A percentile compares a stretch with the other conserved stretches of the same genome.
Conservation (phyloP, 371 early-diverging fungal species). For the Lichtheimia corymbifera region DNA sequence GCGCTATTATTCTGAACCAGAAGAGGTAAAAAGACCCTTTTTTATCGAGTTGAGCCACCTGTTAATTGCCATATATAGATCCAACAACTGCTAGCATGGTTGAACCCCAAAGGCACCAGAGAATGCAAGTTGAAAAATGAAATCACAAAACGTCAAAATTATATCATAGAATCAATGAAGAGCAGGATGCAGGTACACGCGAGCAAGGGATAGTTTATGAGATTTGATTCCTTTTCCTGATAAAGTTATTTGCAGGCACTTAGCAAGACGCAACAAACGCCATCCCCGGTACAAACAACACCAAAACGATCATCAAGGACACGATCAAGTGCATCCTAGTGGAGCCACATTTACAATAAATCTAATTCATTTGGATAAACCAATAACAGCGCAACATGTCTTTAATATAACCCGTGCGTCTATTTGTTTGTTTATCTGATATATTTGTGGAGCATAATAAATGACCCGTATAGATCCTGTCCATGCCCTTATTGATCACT, state of each 20-base stretch:
- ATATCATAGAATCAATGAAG: conserved; percentile 43
- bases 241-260: not conserved
- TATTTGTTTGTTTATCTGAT: too few relatives aligned
- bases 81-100: conserved; percentile 42
- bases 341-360: not conserved
- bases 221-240: not conserved
- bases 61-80: conserved; percentile 22
- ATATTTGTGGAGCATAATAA: too few relatives aligned
- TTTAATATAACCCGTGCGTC: too few relatives aligned
- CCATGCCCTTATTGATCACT: too few relatives aligned
- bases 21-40: conserved; percentile 28
- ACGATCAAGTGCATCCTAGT: not conserved
- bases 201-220: not conserved
- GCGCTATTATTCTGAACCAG: conserved; percentile 51
- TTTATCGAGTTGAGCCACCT: not conserved
- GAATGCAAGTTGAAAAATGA: conserved; percentile 36
- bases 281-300: not conserved
- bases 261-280: not conserved
- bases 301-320: conserved; percentile 2
- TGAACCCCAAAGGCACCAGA: conserved; percentile 48
- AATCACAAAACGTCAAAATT: conserved; percentile 33
- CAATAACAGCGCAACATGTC: too few relatives aligned
- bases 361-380: too few relatives aligned
- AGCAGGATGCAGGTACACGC: conserved; percentile 27
- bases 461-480: too few relatives aligned